Evolutionary conservation across 495 filamentous ascomycete species (phyloP).

Genomic region (Rostrohypoxylon terebratum): DNA sequence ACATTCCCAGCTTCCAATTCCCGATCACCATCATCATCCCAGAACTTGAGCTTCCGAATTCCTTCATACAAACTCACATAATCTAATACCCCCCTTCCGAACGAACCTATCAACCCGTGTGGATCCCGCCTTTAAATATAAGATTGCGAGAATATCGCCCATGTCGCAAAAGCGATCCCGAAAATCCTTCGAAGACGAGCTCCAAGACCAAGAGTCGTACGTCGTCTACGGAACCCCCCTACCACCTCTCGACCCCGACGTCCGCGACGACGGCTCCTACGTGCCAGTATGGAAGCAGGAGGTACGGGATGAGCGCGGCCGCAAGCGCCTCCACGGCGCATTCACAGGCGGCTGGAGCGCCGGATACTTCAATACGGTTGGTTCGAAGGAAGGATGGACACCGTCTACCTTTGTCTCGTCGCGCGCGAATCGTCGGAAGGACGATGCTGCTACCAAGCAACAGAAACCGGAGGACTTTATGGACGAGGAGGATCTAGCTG

Average conservation of each 20-base stretch:
- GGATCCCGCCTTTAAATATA: not conserved
- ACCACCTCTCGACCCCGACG: constrained; percentile 79
- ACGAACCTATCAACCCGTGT: not conserved
- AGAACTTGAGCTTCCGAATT: not conserved
- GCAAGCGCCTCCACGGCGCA: constrained; percentile 92
- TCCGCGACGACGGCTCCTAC: constrained; percentile 92
- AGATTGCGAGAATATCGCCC: constrained; percentile 17
- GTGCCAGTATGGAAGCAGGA: constrained; percentile 97
- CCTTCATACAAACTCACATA: not conserved
- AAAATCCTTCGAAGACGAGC: constrained; percentile 80
- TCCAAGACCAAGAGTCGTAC: constrained; percentile 78
- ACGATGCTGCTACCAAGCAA: constrained; percentile 63
- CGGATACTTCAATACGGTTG: constrained; percentile 98
- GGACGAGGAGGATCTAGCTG: constrained; percentile 96
- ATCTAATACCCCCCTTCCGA: not conserved
- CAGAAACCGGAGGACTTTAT: constrained; percentile 92
- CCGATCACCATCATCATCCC: too few relatives aligned
- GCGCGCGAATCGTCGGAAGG: constrained; percentile 79
- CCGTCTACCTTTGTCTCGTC: constrained; percentile 93
- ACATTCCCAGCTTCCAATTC: constrained; percentile 5
- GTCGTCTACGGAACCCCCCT: constrained; percentile 88
- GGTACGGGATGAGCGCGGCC: constrained; percentile 90
- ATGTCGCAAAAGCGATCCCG: constrained; percentile 88
- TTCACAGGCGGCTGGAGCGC: constrained; percentile 98
- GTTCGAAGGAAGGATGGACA: constrained; percentile 97